Conservation (phyloP, 2,329 filamentous ascomycete genomes). For the Hypoxylon sp. region DNA sequence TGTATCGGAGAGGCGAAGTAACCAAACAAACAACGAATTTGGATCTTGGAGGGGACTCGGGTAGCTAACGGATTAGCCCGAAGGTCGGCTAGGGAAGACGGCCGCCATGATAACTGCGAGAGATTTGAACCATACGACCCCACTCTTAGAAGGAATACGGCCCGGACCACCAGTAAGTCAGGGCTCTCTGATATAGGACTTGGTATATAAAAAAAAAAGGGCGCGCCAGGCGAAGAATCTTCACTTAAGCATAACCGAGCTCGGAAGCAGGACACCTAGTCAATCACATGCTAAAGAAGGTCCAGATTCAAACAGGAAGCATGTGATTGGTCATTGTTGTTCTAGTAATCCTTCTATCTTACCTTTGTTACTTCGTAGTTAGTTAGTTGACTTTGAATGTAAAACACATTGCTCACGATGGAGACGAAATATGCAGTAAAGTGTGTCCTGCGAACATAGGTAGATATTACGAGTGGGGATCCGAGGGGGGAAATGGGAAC, state of each 20-base stretch:
- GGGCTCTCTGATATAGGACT: conserved; percentile 3
- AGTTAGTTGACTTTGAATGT: neutral
- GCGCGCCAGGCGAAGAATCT: conserved; percentile 16
- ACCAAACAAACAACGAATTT: neutral
- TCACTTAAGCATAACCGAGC: neutral
- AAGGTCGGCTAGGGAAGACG: neutral
- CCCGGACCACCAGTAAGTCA: neutral
- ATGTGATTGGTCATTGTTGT: neutral
- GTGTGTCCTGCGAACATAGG: neutral
- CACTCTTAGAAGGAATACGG: conserved; percentile 5
- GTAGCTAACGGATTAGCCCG: conserved; percentile 6
- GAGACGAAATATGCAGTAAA: neutral
- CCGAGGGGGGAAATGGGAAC: no score
- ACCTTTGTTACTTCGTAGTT: neutral
- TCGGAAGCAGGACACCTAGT: neutral
- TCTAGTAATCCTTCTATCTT: neutral
- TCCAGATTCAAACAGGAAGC: no score
- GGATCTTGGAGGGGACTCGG: neutral
- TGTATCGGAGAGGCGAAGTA: conserved; percentile 8
- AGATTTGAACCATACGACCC: conserved; percentile 6
- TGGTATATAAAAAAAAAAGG: conserved; percentile 3
- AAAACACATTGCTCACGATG: neutral
- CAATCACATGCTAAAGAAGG: neutral
- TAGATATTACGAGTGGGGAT: neutral
- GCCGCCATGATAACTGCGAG: neutral